These are phyloP conservation scores for Aspergillus sp. DNA, from an alignment of 2,329 filamentous ascomycete species.

Conservation along the genomic window DNA sequence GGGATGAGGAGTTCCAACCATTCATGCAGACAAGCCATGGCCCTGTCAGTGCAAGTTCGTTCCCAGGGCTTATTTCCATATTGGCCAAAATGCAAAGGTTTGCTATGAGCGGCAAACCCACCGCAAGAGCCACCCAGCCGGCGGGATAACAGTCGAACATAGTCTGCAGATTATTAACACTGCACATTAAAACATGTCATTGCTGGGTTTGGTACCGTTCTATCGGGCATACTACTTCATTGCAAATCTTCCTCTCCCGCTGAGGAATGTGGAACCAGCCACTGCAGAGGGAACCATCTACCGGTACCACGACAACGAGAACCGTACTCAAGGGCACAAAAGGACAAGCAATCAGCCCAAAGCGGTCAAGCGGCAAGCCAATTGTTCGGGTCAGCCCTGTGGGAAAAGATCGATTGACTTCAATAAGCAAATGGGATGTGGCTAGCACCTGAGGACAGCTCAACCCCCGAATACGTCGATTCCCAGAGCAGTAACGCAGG, in stretches of 20 bases:
- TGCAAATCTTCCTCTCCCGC: not conserved
- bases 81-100: not conserved
- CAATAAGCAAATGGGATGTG: not conserved
- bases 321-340: not conserved
- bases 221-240: not conserved
- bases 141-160: not conserved
- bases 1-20: not conserved
- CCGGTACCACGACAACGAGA: not conserved
- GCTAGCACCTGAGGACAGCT: not conserved
- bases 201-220: not conserved
- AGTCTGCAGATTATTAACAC: not conserved
- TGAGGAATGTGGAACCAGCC: conserved; percentile 1
- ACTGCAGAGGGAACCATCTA: not conserved
- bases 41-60: not conserved
- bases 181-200: not conserved
- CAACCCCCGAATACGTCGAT: not conserved
- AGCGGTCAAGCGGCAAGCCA: not conserved
- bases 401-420: not conserved
- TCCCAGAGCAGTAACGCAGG: not conserved
- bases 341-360: not conserved
- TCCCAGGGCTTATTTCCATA: not conserved
- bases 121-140: not conserved
- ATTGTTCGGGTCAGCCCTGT: not conserved
- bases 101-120: not conserved
- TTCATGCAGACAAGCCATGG: not conserved